Base-by-base conservation (phyloP, 768 basidiomycete species). In the Russula sp. region DNA sequence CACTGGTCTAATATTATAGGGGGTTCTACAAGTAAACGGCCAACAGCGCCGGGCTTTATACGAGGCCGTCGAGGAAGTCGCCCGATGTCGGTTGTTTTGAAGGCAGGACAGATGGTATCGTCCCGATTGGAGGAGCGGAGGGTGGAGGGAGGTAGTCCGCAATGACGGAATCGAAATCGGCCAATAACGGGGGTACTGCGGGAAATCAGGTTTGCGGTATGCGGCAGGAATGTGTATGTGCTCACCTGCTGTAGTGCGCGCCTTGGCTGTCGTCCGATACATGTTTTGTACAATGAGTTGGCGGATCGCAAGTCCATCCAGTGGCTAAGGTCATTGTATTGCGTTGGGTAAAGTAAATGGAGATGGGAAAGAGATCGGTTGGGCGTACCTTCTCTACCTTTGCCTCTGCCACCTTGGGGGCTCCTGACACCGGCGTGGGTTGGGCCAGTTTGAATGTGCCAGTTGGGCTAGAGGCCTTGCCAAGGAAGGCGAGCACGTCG, bases 401-500 rank as follows among this genome's bases (percentile, higher is more conserved):
- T 59, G 69, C 61, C 62, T 75, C 67, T 53, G 49, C 71, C 73
- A 75, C 69, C 73, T 65, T 73, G 66, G 36, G 70, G 42, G 68
- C 45, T 45, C 51, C 66, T 29, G 58, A 38, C 22, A 52, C 62
- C 20, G 62, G 52, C 29, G 22, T 39, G 41, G 22, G 47, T 55
- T 68, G 62, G 14, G 75, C 65, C 66, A 78, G 78, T 70, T 86
- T 87, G 74, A 79, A 90, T 3, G 89, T 88, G 41, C 92, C 93
- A 20, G 80, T 77, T 0, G 93, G 90, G 39, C 80, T 78, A 11
- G 86, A 86, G 20, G 93, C 89, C 73, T 86, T 86, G 20, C 96
- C 96, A 6, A 97, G 78, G 74, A 84, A 86, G 3, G 91, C 77
- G 34, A 99, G 80, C 1, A 98, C 87, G 70, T 99, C 96, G n/a